Base-by-base conservation (phyloP, 208 protist genomes). In the Strigomonas culicis region DNA sequence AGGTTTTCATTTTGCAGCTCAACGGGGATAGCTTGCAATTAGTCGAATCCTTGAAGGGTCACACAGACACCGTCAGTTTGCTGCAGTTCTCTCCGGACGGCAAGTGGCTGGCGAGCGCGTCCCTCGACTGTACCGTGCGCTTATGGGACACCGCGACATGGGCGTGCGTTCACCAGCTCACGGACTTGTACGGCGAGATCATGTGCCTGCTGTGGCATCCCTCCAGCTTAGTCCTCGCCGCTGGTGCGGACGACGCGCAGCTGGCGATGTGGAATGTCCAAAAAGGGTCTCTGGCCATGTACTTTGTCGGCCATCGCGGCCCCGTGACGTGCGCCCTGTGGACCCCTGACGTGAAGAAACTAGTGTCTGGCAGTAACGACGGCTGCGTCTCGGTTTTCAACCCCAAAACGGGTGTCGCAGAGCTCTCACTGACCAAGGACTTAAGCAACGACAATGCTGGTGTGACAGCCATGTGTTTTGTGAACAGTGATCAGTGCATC, bases 231-330 rank as follows among this genome's bases (percentile, higher is more conserved):
- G 59, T 98, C 7, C 59, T 99, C 15, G 73, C 97, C 28, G 93
- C 84, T 27, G 94, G 95, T 24, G 87, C 84, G 22, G 79, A 89
- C 41, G 96, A 98, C 64, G 84, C 83, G 47, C 95, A 97, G 65
- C 75, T 82, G 13, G 97, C 88, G 43, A 97, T 99, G 94, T 99
- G 95, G 95, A 97, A 95, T 59, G 79, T 88, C 2, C 36, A 70
- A 1, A 93, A 92, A 57, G 93, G 93, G 13, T 79, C 84, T 11
- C 72, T 92, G n/a, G 75, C 96, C 51, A 89, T 94, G 71, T 92
- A 94, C 63, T 98, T 98, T 71, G 79, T 79, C 4, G 97, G 94
- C 17, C 97, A 99, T 63, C 68, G 77, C 31, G 90, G 77, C 11
- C 56, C 84, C 34, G 79, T 98, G 3, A 93, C 85, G 7, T 92